phyloP scores from a whole-genome alignment of 2,329 filamentous ascomycete species.

The Apiospora rasikravindrae region DNA sequence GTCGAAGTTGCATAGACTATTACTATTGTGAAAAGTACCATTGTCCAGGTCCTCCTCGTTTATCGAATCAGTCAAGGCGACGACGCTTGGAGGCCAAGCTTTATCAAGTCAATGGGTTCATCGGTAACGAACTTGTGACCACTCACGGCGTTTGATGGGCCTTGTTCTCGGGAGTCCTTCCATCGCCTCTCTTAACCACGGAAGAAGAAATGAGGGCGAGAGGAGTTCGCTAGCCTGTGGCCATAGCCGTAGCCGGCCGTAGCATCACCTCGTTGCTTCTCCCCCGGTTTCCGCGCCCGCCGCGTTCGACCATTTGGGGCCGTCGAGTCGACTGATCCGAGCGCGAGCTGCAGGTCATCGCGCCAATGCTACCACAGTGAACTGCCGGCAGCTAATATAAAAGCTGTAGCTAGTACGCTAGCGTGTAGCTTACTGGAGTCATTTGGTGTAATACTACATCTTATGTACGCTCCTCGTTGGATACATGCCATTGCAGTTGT shows the following conservation, averaged over 20 bases:
- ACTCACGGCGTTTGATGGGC: no score
- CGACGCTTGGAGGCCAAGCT: no score
- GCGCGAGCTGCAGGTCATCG: neutral
- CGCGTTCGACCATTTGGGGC: neutral
- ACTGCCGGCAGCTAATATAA: neutral
- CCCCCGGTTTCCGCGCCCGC: neutral
- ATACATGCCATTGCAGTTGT: neutral
- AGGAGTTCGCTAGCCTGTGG: no score
- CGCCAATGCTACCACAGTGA: neutral
- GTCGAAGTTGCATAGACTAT: no score
- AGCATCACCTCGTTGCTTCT: neutral
- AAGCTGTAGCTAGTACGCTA: neutral
- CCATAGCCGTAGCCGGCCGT: neutral
- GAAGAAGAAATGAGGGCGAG: no score
- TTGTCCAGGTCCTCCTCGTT: no score
- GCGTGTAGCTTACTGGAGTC: neutral
- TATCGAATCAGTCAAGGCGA: no score
- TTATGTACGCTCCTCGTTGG: neutral
- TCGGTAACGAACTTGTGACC: no score
- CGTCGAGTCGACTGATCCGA: neutral
- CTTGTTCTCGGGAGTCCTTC: no score
- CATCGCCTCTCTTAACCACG: no score
- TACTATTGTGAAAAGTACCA: no score
- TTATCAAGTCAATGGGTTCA: no score
- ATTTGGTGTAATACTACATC: neutral